Evolutionary conservation across 805 yeast genomes (phyloP).

Genomic region (Hanseniaspora jakobsenii): DNA sequence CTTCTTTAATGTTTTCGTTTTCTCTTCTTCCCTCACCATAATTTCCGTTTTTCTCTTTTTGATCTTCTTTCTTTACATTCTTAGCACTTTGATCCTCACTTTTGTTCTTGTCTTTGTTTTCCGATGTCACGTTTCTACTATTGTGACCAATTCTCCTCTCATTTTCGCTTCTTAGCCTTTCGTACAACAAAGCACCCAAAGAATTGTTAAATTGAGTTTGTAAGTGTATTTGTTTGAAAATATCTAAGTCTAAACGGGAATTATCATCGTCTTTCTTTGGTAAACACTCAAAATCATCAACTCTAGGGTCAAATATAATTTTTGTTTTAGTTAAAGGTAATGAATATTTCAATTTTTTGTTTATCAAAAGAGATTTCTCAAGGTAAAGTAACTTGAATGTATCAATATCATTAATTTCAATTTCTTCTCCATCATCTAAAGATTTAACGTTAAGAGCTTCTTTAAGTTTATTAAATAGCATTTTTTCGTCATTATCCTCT

Average conservation of each 20-base stretch:
- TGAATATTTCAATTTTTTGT: neutral
- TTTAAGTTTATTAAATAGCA: neutral
- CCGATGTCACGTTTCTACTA: too few species aligned
- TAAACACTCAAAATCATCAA: constrained; percentile 1
- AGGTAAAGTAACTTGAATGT: constrained; percentile 6
- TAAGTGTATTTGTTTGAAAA: constrained; percentile 9
- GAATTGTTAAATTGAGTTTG: neutral
- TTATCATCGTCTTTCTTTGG: neutral
- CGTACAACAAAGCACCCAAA: too few species aligned
- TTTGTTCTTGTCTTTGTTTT: neutral
- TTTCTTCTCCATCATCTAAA: constrained; percentile 3
- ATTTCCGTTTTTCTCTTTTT: too few species aligned
- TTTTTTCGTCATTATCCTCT: neutral
- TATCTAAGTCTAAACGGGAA: neutral
- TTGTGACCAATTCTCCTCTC: too few species aligned
- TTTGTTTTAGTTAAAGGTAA: constrained; percentile 4
- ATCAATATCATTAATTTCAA: constrained; percentile 1
- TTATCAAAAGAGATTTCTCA: neutral
- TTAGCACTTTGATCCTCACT: neutral
- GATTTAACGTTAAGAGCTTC: neutral
- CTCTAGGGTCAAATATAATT: constrained; percentile 1
- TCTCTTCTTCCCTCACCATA: too few species aligned
- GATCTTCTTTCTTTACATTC: too few species aligned
- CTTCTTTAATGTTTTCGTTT: too few species aligned
- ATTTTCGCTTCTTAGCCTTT: too few species aligned